A percentile compares a stretch with the other conserved stretches of the same genome.
These are phyloP conservation scores for Moniliella sp. DNA, from an alignment of 1,284 basidiomycete species.

Conservation along the genomic window DNA sequence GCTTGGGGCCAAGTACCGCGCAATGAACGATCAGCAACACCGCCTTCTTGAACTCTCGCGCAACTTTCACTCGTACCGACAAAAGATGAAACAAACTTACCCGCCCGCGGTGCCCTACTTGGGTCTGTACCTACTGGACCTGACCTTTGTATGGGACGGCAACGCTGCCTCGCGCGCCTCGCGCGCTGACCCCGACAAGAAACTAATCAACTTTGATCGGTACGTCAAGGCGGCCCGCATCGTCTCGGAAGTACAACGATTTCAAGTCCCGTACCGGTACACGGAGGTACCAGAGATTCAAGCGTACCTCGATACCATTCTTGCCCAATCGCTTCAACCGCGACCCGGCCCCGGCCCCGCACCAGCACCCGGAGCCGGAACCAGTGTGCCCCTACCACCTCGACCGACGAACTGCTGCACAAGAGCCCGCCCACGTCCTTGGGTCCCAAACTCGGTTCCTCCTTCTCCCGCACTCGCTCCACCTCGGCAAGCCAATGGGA, in stretches of 20 bases:
- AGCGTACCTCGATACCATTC: slow-evolving; percentile 41
- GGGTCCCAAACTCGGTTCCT: too few species aligned
- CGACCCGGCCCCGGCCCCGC: too few species aligned
- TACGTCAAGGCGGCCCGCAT: slow-evolving; percentile 35
- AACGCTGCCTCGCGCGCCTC: slow-evolving; percentile 69
- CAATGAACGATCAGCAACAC: slow-evolving; percentile 57
- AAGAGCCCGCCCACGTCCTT: too few species aligned
- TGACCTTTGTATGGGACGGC: slow-evolving; percentile 85
- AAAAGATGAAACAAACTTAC: slow-evolving; percentile 39
- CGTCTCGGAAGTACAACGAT: slow-evolving; percentile 64
- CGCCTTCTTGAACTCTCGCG: slow-evolving; percentile 67
- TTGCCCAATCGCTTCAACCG: too few species aligned
- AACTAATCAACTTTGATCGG: slow-evolving; percentile 71
- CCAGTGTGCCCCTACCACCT: too few species aligned
- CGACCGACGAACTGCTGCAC: too few species aligned
- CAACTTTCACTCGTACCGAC: slow-evolving; percentile 79
- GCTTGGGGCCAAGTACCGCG: slow-evolving; percentile 60
- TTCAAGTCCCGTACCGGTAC: slow-evolving; percentile 63
- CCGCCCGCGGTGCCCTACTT: slow-evolving; percentile 28
- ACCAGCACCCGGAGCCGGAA: too few species aligned
- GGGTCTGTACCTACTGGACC: slow-evolving; percentile 68
- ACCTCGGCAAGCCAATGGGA: too few species aligned
- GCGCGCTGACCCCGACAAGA: slow-evolving; percentile 47
- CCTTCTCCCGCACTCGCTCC: too few species aligned
- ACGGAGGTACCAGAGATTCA: slow-evolving; percentile 66